Evolutionary conservation across 805 yeast genomes (phyloP), one percentile per base, ranked within the genome.

Genomic region (Candida arabinofermentans): DNA sequence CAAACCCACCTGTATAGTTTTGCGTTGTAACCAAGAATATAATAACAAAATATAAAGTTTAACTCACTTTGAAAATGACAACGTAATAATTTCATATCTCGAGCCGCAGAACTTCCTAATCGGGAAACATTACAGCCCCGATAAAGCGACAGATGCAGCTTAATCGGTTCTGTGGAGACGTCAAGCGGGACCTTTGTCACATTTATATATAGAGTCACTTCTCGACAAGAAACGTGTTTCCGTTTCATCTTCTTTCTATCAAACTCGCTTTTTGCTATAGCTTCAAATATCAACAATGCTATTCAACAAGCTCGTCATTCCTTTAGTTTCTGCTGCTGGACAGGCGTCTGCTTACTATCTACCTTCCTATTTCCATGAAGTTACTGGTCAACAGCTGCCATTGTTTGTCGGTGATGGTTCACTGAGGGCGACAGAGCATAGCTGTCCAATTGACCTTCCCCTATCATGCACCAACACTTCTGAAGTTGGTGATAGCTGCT

Each of bases 401-500:
- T 17, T 17, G 8, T 6, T 24, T 14, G 4, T 16, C 5, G 29
- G 3, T 17, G 21, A 34, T 34, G 27, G 13, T 21, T n/a, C 19
- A 18, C n/a, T 33, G 16, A 21, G 6, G 10, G 7, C 13, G 9
- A 16, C 16, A 16, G 27, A 29, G 4, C 50, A 48, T 24, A 34
- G 46, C 22, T 83, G 89, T 54, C 86, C 89, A 1, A 50, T 65
- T 2, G 74, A 78, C 49, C 44, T 70, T 2, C 90, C 91, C 1
- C 57, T 75, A 27, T 72, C 86, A 7, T 85, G 93, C 54, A 55
- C 73, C 16, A 81, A 81, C 50, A 57, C 68, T 5, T 73, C 85
- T 0, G 70, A 67, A 2, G 68, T 77, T 2, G 65, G 60, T 0
- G 81, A 87, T 59, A 58, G 77, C 2, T 90, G 97, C 58, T 90